Evolutionary conservation across 2,329 filamentous ascomycete genomes (phyloP).

Genomic region (Drechslerella dactyloides): DNA sequence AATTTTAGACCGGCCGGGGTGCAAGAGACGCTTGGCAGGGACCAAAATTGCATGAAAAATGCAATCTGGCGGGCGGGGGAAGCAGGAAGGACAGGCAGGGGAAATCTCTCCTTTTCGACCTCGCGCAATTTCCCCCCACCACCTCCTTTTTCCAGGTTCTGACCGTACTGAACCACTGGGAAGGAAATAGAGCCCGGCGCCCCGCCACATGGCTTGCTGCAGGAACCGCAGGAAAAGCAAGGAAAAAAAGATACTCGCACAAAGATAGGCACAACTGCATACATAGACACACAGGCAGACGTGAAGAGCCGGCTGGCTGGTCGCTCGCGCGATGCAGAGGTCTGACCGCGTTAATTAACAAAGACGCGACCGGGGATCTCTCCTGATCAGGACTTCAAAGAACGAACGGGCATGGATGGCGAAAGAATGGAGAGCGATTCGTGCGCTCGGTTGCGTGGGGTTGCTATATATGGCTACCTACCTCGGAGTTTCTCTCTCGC

Average conservation of each 20-base stretch:
- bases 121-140: slow-evolving; percentile 3
- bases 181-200: not conserved
- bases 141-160: slow-evolving; percentile 10
- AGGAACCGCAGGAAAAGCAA: not conserved
- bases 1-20: slow-evolving; percentile 38
- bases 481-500: not conserved
- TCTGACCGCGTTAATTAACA: too few relatives aligned
- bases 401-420: too few relatives aligned
- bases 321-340: too few relatives aligned
- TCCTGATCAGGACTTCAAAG: not conserved
- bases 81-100: not conserved
- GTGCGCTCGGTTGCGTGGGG: slow-evolving; percentile 5
- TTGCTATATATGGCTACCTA: not conserved
- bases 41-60: not conserved
- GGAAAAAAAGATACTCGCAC: not conserved
- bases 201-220: slow-evolving; percentile 8
- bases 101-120: not conserved
- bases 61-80: not conserved
- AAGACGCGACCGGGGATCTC: not conserved
- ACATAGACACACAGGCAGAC: too few relatives aligned
- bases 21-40: slow-evolving; percentile 25
- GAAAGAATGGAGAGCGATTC: too few relatives aligned
- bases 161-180: not conserved
- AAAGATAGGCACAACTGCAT: not conserved
- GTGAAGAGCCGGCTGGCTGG: too few relatives aligned